Conservation (phyloP, 768 basidiomycete species). For the Mycena crocata region DNA sequence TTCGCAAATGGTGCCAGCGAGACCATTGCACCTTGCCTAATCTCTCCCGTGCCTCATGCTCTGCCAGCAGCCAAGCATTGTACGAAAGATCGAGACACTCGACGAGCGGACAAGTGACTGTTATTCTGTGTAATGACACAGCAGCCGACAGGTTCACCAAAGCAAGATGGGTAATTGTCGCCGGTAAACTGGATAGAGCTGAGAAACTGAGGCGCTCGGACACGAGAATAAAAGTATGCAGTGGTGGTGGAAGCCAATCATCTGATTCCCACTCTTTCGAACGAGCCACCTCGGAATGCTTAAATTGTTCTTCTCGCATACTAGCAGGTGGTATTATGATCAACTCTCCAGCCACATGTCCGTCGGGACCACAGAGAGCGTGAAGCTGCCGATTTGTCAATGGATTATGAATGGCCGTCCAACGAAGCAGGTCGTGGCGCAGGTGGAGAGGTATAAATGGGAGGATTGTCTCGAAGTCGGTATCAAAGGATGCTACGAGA, state of each 20-base stretch:
- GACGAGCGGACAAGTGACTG: conserved; percentile 70
- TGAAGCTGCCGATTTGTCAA: conserved; percentile 62
- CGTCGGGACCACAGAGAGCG: conserved; percentile 59
- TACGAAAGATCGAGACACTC: conserved; percentile 75
- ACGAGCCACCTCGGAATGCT: conserved; percentile 9
- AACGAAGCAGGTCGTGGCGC: conserved; percentile 66
- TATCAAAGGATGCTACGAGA: conserved; percentile 52
- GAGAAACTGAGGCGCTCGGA: conserved; percentile 58
- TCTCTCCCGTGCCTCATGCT: conserved; percentile 46
- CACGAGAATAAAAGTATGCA: conserved; percentile 64
- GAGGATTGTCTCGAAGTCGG: conserved; percentile 63
- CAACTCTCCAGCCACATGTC: conserved; percentile 73
- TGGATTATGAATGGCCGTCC: conserved; percentile 68
- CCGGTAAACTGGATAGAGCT: conserved; percentile 65
- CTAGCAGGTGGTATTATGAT: conserved; percentile 69
- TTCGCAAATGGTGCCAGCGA: conserved; percentile 62
- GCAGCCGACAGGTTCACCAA: conserved; percentile 63
- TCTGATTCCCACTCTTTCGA: conserved; percentile 59
- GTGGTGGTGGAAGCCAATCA: conserved; percentile 43
- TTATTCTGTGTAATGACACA: conserved; percentile 67
- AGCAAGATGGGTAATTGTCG: conserved; percentile 72
- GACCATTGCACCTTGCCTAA: conserved; percentile 69
- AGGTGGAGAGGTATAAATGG: conserved; percentile 70
- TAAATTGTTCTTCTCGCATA: conserved; percentile 58
- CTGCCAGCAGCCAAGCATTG: conserved; percentile 58